Conservation (phyloP, 2,329 filamentous ascomycete genomes). For the Aulographum hederae region DNA sequence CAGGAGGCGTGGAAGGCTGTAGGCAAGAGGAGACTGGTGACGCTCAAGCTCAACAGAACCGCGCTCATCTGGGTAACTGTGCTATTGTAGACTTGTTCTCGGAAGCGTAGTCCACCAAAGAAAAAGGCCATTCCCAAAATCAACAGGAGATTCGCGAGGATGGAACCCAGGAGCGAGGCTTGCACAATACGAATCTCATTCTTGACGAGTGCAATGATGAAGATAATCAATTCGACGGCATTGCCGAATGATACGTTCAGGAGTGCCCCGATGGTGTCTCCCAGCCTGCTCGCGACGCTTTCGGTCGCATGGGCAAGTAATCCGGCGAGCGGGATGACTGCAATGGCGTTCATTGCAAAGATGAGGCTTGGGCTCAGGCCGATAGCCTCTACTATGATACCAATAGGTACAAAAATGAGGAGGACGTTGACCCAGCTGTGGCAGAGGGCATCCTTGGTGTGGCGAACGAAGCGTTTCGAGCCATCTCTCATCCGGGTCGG, state of each 20-base stretch:
- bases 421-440: slow-evolving; percentile 66
- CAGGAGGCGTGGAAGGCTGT: slow-evolving; percentile 91
- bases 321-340: slow-evolving; percentile 31
- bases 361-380: slow-evolving; percentile 22
- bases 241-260: slow-evolving; percentile 35
- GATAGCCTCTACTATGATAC: slow-evolving; percentile 42
- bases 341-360: slow-evolving; percentile 32
- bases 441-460: slow-evolving; percentile 39
- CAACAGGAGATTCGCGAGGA: slow-evolving; percentile 71
- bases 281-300: slow-evolving; percentile 26
- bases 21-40: slow-evolving; percentile 73
- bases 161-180: slow-evolving; percentile 75
- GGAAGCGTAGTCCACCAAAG: slow-evolving; percentile 66
- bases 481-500: neutral
- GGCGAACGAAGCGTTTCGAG: slow-evolving; percentile 31
- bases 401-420: slow-evolving; percentile 60
- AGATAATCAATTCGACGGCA: slow-evolving; percentile 33
- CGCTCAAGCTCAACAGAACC: slow-evolving; percentile 74
- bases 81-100: slow-evolving; percentile 91
- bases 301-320: slow-evolving; percentile 30
- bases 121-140: slow-evolving; percentile 89
- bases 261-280: slow-evolving; percentile 28
- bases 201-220: slow-evolving; percentile 59
- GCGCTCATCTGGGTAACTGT: slow-evolving; percentile 95
- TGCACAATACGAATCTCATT: slow-evolving; percentile 83